Percentiles rank a stretch among this genome's conserved stretches.
Evolutionary conservation across 73 alveolate species (phyloP).

Genomic region (Effrenium voratum): DNA sequence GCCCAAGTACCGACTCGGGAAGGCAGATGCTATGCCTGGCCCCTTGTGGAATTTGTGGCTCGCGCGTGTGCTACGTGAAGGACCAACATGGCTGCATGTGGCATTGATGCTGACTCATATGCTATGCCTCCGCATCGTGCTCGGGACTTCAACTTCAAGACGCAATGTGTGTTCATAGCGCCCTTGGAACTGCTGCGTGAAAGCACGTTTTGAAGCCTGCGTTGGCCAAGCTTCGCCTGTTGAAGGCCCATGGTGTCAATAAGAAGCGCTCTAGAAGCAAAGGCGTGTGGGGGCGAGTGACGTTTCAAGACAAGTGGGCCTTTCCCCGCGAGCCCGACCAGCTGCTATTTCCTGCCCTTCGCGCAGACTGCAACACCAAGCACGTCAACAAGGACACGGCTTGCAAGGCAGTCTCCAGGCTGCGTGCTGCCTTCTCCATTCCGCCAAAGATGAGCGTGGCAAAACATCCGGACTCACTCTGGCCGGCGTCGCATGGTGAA

Average conservation of each 20-base stretch:
- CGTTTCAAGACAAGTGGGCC: neutral
- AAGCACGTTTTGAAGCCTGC: neutral
- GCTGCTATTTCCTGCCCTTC: neutral
- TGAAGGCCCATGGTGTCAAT: neutral
- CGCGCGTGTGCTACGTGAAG: neutral
- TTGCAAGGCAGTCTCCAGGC: neutral
- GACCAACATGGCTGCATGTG: neutral
- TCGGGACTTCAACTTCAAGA: neutral
- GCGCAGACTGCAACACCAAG: neutral
- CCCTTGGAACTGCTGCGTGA: neutral
- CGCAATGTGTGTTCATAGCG: neutral
- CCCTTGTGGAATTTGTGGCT: neutral
- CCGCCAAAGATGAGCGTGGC: neutral
- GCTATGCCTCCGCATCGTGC: neutral
- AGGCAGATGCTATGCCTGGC: neutral
- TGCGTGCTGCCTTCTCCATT: neutral
- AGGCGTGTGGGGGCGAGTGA: neutral
- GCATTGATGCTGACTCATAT: neutral
- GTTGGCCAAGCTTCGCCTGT: neutral
- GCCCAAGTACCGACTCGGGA: neutral
- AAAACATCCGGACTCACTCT: neutral
- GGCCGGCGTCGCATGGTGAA: neutral
- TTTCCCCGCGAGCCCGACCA: neutral
- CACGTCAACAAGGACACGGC: neutral
- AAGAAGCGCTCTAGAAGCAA: neutral